Base-by-base conservation (phyloP, 2,329 filamentous ascomycete species). In the Lizonia empirigonia region DNA sequence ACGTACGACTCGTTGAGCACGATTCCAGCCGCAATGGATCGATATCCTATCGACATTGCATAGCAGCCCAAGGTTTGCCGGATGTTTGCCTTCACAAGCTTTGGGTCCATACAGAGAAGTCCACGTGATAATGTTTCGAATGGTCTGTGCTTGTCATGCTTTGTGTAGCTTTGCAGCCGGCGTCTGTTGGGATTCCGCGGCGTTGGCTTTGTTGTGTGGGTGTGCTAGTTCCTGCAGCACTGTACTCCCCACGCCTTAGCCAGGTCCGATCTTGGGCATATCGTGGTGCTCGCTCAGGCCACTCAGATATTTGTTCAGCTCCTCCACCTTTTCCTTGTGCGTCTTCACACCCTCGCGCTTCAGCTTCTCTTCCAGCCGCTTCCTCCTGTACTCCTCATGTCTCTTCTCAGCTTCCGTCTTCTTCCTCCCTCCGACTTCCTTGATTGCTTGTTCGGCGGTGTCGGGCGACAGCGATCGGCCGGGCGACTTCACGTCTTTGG, bases 221-320 rank as follows among this genome's bases (percentile, higher is more conserved):
- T 46, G 34, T 39, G 15, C 27, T 12, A n/a, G 4, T 15, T 3
- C 19, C 5, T n/a, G 40, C 45, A 36, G 27, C 44, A 27, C 34
- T 15, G 13, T 32, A 27, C 9, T 7, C 26, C 19, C 13, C 36
- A 9, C 40, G 29, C 44, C 55, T 82, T 83, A 83, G 56, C 81
- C 81, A 58, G 81, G 81, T 52, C 81, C 81, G 51, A 83, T 83
- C 60, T 80, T 77, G 7, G 81, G 81, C 76, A 99, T 99, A 72
- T 99, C 94, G 74, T 99, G 93, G 77, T 99, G 94, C 76, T 99
- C 94, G 76, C 90, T 96, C 67, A 99, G 76, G 60, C 87, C 89
- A 59, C 90, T 94, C 27, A 99, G 78, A 72, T 97, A 97, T 58
- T 89, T 90, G 72, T 99, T 99, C 63, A 97, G 78, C 72, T 97